A percentile compares a stretch with the other conserved stretches of the same genome.
phyloP scores from a whole-genome alignment of 768 basidiomycete genomes.

The Gymnopilus junonius region DNA sequence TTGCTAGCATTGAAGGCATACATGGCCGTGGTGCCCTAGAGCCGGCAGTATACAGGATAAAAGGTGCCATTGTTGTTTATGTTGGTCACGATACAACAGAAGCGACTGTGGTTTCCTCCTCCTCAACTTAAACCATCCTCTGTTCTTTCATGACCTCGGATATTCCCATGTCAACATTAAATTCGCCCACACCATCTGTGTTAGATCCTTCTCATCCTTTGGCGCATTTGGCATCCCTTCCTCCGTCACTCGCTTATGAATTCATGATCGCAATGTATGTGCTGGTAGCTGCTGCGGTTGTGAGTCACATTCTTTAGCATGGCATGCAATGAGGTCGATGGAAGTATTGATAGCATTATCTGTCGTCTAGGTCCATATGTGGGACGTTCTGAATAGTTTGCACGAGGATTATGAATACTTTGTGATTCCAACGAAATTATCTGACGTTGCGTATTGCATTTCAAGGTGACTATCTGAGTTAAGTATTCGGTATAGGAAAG shows the following conservation, averaged over 20 bases:
- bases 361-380: not conserved
- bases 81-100: no score
- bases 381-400: constrained; percentile 11
- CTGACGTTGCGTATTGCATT: constrained; percentile 4
- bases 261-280: not conserved
- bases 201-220: not conserved
- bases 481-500: not conserved
- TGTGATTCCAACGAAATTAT: not conserved
- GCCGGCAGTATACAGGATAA: no score
- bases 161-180: not conserved
- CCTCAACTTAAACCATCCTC: no score
- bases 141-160: no score
- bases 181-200: not conserved
- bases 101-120: no score
- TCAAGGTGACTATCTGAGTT: constrained; percentile 2
- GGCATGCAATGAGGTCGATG: not conserved
- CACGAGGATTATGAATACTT: constrained; percentile 3
- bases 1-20: no score
- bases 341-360: not conserved
- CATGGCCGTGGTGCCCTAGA: no score
- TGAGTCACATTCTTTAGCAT: not conserved
- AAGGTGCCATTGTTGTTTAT: no score
- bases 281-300: not conserved
- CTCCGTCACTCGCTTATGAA: not conserved
- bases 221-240: not conserved